phyloP scores from a whole-genome alignment of 148 eudicot species.

The Cornus florida region DNA sequence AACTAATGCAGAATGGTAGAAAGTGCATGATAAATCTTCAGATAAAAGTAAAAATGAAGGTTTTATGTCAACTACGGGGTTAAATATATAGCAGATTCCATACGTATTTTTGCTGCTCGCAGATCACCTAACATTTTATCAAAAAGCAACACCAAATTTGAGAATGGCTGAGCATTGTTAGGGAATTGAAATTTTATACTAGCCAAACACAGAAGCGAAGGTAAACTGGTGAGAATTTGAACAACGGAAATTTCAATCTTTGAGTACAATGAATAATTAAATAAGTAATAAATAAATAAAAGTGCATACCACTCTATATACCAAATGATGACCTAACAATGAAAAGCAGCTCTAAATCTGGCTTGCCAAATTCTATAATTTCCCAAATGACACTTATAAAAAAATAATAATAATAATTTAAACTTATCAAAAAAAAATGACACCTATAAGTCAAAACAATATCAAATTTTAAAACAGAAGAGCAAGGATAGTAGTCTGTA shows the following conservation, averaged over 20 bases:
- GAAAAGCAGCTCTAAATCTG: neutral
- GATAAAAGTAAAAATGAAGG: neutral
- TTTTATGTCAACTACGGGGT: neutral
- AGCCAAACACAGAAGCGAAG: neutral
- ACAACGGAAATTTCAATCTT: neutral
- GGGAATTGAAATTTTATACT: neutral
- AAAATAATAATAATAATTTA: no score
- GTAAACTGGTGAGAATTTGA: neutral
- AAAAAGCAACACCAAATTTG: neutral
- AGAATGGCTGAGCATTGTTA: neutral
- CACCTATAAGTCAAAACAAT: neutral
- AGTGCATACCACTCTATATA: neutral
- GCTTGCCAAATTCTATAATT: neutral
- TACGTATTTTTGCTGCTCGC: neutral
- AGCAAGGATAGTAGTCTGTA: constrained; percentile 20
- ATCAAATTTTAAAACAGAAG: neutral
- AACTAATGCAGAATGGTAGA: neutral
- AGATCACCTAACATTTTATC: neutral
- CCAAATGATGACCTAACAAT: neutral
- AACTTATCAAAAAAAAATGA: neutral
- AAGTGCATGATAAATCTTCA: neutral
- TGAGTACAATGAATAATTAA: neutral
- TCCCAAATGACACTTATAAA: neutral
- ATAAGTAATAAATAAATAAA: neutral
- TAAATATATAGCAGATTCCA: neutral